These are phyloP conservation scores for Epichloe festucae DNA, from an alignment of 2,329 filamentous ascomycete species.

Conservation along the genomic window DNA sequence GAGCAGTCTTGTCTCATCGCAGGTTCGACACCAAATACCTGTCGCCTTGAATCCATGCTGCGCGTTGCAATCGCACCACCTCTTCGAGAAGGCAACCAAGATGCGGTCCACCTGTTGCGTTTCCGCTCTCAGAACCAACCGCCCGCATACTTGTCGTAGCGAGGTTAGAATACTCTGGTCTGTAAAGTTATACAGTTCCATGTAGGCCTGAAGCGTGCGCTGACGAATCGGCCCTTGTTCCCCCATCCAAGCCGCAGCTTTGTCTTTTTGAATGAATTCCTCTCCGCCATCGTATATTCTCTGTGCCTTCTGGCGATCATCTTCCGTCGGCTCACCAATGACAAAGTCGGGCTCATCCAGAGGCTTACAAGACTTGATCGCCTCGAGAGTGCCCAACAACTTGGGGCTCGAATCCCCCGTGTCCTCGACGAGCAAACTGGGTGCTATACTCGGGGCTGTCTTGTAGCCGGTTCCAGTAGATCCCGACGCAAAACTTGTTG, in stretches of 20 bases:
- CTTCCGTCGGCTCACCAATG: constrained; percentile 46
- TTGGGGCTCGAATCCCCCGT: constrained; percentile 27
- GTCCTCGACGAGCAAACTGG: constrained; percentile 32
- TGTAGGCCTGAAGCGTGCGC: constrained; percentile 60
- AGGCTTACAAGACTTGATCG: constrained; percentile 23
- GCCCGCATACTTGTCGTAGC: constrained; percentile 67
- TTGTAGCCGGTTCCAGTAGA: constrained; percentile 28
- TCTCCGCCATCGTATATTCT: constrained; percentile 78
- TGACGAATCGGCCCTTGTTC: constrained; percentile 51
- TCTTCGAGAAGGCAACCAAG: constrained; percentile 71
- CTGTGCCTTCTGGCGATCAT: constrained; percentile 65
- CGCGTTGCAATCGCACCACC: constrained; percentile 90
- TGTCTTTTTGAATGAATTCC: constrained; percentile 63
- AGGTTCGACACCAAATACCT: constrained; percentile 38
- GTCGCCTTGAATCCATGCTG: constrained; percentile 84
- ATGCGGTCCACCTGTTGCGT: constrained; percentile 96
- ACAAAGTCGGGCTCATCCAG: constrained; percentile 47
- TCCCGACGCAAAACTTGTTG: constrained; percentile 21
- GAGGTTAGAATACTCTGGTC: constrained; percentile 68
- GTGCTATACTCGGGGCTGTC: constrained; percentile 28
- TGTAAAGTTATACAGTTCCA: constrained; percentile 81
- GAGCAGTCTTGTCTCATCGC: background rate
- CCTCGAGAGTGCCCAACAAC: constrained; percentile 17
- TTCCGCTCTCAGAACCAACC: constrained; percentile 75
- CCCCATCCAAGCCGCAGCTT: constrained; percentile 80